Evolutionary conservation across 2,329 filamentous ascomycete species (phyloP).

Genomic region (Aspergillus sp.): DNA sequence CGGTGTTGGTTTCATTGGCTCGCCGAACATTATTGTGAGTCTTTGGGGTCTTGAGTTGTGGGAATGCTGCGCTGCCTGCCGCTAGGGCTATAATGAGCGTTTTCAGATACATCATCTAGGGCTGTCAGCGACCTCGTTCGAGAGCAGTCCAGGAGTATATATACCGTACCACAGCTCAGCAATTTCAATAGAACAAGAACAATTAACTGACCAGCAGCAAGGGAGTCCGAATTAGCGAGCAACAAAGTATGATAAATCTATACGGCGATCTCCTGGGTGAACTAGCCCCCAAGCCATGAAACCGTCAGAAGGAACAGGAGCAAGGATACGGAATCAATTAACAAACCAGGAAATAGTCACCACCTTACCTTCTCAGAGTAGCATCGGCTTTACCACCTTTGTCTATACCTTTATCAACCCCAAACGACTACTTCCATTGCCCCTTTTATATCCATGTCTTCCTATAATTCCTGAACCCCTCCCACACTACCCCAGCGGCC

Average conservation of each 20-base stretch:
- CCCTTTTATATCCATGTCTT: neutral
- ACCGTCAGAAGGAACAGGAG: neutral
- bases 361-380: neutral
- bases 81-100: slow-evolving; percentile 20
- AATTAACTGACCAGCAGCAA: neutral
- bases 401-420: neutral
- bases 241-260: neutral
- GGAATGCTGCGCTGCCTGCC: slow-evolving; percentile 18
- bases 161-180: neutral
- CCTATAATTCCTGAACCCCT: neutral
- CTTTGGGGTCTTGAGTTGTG: neutral
- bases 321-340: neutral
- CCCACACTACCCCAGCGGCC: neutral
- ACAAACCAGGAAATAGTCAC: neutral
- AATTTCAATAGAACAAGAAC: neutral
- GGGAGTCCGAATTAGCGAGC: neutral
- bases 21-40: neutral
- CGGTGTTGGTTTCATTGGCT: slow-evolving; percentile 3
- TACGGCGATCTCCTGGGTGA: neutral
- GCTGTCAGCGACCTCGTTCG: neutral
- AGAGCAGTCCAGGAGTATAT: neutral
- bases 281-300: neutral
- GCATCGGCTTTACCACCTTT: neutral
- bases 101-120: slow-evolving; percentile 16
- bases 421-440: neutral